These are phyloP conservation scores for Fusarium sp. DNA, from an alignment of 2,329 filamentous ascomycete species.

Conservation along the genomic window DNA sequence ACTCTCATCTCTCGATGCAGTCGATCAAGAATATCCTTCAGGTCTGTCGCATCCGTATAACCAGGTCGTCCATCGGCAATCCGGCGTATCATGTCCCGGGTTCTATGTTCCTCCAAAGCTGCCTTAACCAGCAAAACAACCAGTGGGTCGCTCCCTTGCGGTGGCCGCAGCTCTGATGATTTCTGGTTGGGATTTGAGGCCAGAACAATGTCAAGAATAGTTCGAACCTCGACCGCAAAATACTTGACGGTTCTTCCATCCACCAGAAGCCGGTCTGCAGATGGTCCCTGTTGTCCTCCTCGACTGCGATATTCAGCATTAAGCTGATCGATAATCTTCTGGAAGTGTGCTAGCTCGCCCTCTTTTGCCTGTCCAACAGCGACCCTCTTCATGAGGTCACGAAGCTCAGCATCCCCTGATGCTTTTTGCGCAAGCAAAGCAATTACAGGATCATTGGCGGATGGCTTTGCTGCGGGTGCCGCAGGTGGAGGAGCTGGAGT, in stretches of 20 bases:
- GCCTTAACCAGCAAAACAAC: slow-evolving; percentile 65
- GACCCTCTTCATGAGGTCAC: slow-evolving; percentile 83
- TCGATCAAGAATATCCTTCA: slow-evolving; percentile 61
- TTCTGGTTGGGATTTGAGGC: slow-evolving; percentile 65
- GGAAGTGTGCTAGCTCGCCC: slow-evolving; percentile 76
- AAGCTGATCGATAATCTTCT: slow-evolving; percentile 81
- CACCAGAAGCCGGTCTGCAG: slow-evolving; percentile 62
- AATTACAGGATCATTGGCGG: slow-evolving; percentile 75
- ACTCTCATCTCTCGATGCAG: slow-evolving; percentile 55
- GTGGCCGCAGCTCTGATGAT: slow-evolving; percentile 60
- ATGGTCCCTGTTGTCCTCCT: slow-evolving; percentile 59
- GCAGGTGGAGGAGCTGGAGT: slow-evolving; percentile 26
- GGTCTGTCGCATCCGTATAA: slow-evolving; percentile 61
- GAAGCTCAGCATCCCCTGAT: slow-evolving; percentile 73
- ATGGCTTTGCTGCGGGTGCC: slow-evolving; percentile 38
- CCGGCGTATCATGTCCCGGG: slow-evolving; percentile 60
- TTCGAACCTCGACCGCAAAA: slow-evolving; percentile 65
- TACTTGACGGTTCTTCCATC: slow-evolving; percentile 65
- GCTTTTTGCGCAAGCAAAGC: slow-evolving; percentile 79
- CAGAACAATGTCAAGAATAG: slow-evolving; percentile 66
- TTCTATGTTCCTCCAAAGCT: slow-evolving; percentile 61
- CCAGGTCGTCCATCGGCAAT: slow-evolving; percentile 61
- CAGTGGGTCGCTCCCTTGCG: slow-evolving; percentile 62
- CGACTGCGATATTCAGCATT: slow-evolving; percentile 66
- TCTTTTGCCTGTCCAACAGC: slow-evolving; percentile 76